Percentiles rank a stretch among this genome's conserved stretches.
phyloP scores from a whole-genome alignment of 768 basidiomycete genomes.

The Boletus sensibilis region DNA sequence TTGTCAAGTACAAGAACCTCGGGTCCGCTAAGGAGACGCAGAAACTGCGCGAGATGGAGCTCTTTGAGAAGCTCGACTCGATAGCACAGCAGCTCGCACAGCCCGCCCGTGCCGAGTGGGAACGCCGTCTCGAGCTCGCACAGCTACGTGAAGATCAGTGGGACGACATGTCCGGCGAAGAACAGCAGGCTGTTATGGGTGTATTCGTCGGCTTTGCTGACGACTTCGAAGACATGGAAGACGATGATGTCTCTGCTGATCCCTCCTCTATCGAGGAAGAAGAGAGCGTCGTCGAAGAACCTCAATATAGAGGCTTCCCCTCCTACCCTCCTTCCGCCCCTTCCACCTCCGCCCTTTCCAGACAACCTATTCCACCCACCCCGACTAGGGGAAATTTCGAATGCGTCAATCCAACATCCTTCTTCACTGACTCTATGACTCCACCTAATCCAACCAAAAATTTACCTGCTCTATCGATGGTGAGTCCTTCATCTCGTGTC shows the following conservation, averaged over 20 bases:
- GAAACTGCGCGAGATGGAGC: slow-evolving; percentile 30
- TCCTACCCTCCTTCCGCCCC: neutral
- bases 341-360: slow-evolving; percentile 7
- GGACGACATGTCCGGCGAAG: slow-evolving; percentile 32
- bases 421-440: slow-evolving; percentile 21
- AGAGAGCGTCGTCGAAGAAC: slow-evolving; percentile 20
- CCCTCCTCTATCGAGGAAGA: slow-evolving; percentile 21
- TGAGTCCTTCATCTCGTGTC: slow-evolving; percentile 10
- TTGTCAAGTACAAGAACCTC: slow-evolving; percentile 32
- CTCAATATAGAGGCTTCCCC: slow-evolving; percentile 3
- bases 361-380: slow-evolving; percentile 20
- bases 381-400: slow-evolving; percentile 24
- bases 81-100: slow-evolving; percentile 25
- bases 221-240: slow-evolving; percentile 26
- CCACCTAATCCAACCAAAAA: slow-evolving; percentile 27
- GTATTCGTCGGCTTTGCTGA: slow-evolving; percentile 31
- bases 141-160: slow-evolving; percentile 32
- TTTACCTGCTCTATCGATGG: slow-evolving; percentile 33
- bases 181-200: slow-evolving; percentile 31
- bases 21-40: slow-evolving; percentile 26
- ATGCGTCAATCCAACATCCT: slow-evolving; percentile 30
- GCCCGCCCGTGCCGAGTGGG: slow-evolving; percentile 35
- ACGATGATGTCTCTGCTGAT: slow-evolving; percentile 3
- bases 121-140: slow-evolving; percentile 31
- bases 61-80: slow-evolving; percentile 24